Base-by-base conservation (phyloP, 2,329 filamentous ascomycete genomes). In the Teratosphaeria destructans region DNA sequence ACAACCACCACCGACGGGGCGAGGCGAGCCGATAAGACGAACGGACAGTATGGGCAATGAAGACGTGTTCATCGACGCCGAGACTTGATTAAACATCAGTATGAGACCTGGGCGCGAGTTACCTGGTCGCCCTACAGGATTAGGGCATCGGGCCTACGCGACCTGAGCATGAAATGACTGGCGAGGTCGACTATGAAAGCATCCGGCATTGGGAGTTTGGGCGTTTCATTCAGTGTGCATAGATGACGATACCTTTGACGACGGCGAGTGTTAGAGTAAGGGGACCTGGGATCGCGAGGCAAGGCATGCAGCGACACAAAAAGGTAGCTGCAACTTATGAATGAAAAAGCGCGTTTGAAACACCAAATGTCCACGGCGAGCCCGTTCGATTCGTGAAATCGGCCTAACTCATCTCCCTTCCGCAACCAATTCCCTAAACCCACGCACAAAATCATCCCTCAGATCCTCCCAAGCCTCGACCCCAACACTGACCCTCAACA, bases 401-500 rank as follows among this genome's bases (percentile, higher is more conserved):
- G 19, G 3, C 16, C 16, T n/a, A 11, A 4, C 43, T 49, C 29
- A 49, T 49, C 43, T 57, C 23, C 29, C 14, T 32, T 66, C 66
- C 35, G 54, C 59, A 8, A 57, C 70, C 70, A 90, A 68, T 19
- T 79, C 81, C 71, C 79, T 78, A 59, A 93, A 85, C 0, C 82
- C 90, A 62, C 81, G 79, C 59, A 85, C 67, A 52, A 97, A 72
- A 77, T 97, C 93, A 43, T 81, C 81, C 72, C 81, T 85, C 71
- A 99, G 72, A 76, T 97, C 94, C 73, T 94, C 88, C 79, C 88
- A 88, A 54, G 82, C 84, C 78, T 99, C 94, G 35, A 96, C 82
- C 0, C 94, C 94, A 37, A 96, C 77, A 72, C 92, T 96, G 34
- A 99, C 77, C 57, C 94, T 78, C 73, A 96, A 69, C 72, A 97